Evolutionary conservation across 495 filamentous ascomycete species (phyloP).

Genomic region (Astrothelium subdiscretum): DNA sequence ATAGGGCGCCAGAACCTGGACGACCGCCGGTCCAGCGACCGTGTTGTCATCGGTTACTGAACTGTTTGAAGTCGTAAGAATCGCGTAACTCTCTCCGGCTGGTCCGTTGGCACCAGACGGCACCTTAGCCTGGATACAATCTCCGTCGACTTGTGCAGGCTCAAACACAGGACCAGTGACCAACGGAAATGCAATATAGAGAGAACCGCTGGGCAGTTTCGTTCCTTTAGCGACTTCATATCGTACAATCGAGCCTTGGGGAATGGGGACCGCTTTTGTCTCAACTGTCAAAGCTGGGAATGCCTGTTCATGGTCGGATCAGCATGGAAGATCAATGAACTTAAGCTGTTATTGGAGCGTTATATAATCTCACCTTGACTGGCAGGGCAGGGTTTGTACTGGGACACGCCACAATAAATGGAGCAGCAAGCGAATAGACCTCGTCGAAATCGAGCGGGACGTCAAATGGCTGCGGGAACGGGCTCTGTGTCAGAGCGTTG

Average conservation of each 20-base stretch:
- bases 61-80: neutral
- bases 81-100: neutral
- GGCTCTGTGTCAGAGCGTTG: conserved; percentile 31
- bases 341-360: neutral
- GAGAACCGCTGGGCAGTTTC: neutral
- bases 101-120: neutral
- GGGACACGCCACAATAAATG: conserved; percentile 46
- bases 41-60: neutral
- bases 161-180: neutral
- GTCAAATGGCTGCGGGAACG: conserved; percentile 43
- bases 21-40: neutral
- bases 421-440: conserved; percentile 45
- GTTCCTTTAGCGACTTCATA: neutral
- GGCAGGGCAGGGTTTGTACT: conserved; percentile 37
- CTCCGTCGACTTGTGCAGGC: neutral
- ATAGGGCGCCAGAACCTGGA: neutral
- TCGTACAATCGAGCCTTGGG: neutral
- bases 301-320: neutral
- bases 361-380: conserved; percentile 34
- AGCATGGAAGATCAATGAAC: neutral
- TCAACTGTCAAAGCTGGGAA: neutral
- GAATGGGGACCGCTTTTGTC: neutral
- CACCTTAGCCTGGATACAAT: neutral
- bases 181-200: neutral
- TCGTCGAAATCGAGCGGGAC: conserved; percentile 41